phyloP scores from a whole-genome alignment of 805 yeast genomes.

The Cyberlindnera saturnus region DNA sequence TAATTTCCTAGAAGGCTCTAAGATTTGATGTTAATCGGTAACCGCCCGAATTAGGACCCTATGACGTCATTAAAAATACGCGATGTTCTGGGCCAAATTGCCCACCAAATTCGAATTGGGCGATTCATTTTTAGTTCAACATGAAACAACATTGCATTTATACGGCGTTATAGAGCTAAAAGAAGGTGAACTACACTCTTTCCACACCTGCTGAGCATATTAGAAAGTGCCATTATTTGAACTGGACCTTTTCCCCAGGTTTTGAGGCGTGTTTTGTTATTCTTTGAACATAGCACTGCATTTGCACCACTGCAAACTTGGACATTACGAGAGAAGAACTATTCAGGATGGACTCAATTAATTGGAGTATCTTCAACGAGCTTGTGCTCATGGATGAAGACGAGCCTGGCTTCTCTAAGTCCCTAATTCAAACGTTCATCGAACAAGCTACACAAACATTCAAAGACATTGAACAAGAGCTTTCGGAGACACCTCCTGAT shows the following conservation, averaged over 20 bases:
- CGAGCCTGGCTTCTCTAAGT: slow-evolving; percentile 81
- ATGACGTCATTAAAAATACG: too few species aligned
- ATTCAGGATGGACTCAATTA: slow-evolving; percentile 51
- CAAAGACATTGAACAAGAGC: slow-evolving; percentile 50
- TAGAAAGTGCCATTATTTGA: too few species aligned
- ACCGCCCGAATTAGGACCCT: too few species aligned
- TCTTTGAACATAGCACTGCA: slow-evolving; percentile 9
- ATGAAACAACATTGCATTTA: background rate
- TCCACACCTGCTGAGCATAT: too few species aligned
- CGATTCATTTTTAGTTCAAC: background rate
- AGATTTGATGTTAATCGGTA: too few species aligned
- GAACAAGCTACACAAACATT: slow-evolving; percentile 87
- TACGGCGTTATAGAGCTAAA: too few species aligned
- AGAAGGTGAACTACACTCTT: too few species aligned
- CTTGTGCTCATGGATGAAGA: slow-evolving; percentile 94
- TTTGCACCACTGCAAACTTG: background rate
- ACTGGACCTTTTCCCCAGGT: too few species aligned
- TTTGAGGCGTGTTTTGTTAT: too few species aligned
- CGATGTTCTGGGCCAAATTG: too few species aligned
- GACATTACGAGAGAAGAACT: too few species aligned
- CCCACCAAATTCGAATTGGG: too few species aligned
- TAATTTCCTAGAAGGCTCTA: background rate
- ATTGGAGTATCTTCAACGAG: slow-evolving; percentile 86
- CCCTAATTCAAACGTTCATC: slow-evolving; percentile 74
- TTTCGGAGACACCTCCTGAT: slow-evolving; percentile 29